Evolutionary conservation across 2,329 filamentous ascomycete species (phyloP).

Genomic region (Fusarium mundagurra): DNA sequence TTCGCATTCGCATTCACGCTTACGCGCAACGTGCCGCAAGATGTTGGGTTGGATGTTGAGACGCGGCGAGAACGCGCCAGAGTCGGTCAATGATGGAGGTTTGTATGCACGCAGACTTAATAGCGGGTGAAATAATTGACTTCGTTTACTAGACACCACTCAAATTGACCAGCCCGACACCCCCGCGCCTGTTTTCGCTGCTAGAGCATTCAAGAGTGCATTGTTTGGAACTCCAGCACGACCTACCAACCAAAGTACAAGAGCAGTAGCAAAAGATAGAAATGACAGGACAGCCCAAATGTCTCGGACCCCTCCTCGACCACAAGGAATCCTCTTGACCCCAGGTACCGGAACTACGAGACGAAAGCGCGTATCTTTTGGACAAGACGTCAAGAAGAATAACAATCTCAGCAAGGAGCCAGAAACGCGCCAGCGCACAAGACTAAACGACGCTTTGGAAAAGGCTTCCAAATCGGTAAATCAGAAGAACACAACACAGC

Average conservation of each 20-base stretch:
- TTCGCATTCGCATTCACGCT: background rate
- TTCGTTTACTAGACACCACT: constrained; percentile 49
- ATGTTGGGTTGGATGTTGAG: constrained; percentile 72
- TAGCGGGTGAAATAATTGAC: background rate
- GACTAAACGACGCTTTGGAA: constrained; percentile 58
- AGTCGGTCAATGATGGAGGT: constrained; percentile 46
- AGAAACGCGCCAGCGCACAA: constrained; percentile 50
- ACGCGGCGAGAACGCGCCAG: constrained; percentile 53
- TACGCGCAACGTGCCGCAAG: constrained; percentile 15
- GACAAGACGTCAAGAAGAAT: constrained; percentile 62
- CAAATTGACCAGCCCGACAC: constrained; percentile 70
- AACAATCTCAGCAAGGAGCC: constrained; percentile 44
- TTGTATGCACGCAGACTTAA: constrained; percentile 8
- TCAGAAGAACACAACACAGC: constrained; percentile 8
- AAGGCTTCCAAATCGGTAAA: constrained; percentile 32
- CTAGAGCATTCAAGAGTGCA: constrained; percentile 70
- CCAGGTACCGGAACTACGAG: constrained; percentile 69
- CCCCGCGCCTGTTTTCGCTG: constrained; percentile 73
- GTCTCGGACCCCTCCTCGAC: constrained; percentile 60
- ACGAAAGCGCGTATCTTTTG: constrained; percentile 73
- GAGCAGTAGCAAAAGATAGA: constrained; percentile 36
- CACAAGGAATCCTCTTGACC: constrained; percentile 69
- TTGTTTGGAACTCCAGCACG: constrained; percentile 68
- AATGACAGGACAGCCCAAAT: constrained; percentile 39
- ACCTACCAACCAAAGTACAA: constrained; percentile 46